Base-by-base conservation (phyloP, 2,329 filamentous ascomycete genomes). In the Torrubiellomyces zombiae region DNA sequence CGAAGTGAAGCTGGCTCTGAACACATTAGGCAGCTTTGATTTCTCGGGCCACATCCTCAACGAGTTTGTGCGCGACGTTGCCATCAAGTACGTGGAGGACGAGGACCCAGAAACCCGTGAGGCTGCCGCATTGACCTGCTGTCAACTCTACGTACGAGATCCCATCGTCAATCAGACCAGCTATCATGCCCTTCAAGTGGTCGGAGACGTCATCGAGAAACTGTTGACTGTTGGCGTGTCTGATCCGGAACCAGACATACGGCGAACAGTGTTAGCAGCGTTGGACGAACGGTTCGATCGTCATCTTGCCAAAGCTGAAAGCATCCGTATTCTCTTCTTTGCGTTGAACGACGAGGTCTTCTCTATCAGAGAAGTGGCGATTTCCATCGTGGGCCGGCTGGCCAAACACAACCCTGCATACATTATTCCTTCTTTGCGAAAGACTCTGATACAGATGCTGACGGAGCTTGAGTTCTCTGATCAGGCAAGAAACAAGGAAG, bases 81-180 rank as follows among this genome's bases (percentile, higher is more conserved):
- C 91, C 4, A 91, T 98, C 44, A 89, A 86, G 47, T 99, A 94
- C 40, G 86, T 98, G 20, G 86, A 98, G 38, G 89, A 92, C 34
- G 86, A 95, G 38, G 91, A 93, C 39, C 67, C 82, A 0, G 80
- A 91, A 35, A 94, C 93, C 25, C 73, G 89, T 31, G 86, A 93
- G 50, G 89, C 89, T 10, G 86, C 89, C 3, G 85, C 89, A 10
- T 61, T 99, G 32, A 99, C 91, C 5, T 95, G 89, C 52, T 99
- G 91, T 44, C 91, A 99, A 48, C 68, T 99, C 22, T 95, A 95
- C 43, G 80, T 95, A 22, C 75, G 82, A 38, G 91, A 99, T 45
- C 89, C 89, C 0, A 95, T 98, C 36, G 83, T 98, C 41, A 89
- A 93, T 40, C 89, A 99, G 53, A 94, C 86, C 6, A 95, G 89